Evolutionary conservation across 345 rosid genomes (phyloP), one percentile per base, ranked within the genome.

Genomic region (Acer yangbiense): DNA sequence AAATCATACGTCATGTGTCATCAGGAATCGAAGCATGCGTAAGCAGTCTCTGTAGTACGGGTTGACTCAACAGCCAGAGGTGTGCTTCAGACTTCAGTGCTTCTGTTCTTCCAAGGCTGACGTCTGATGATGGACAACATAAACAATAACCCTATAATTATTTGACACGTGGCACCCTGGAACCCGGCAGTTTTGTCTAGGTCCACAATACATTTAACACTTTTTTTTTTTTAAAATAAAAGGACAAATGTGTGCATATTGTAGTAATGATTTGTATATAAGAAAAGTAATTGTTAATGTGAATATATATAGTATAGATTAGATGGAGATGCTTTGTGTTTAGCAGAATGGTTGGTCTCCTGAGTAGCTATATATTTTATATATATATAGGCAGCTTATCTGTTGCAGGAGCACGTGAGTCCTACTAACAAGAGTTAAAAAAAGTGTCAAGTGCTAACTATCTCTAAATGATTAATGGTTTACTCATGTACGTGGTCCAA

Each of bases 1-100:
- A 44, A 43, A 65, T 35, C 4, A 7, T 13, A 39, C 27, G 81
- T 67, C 77, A 61, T 69, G 39, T 76, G 83, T 17, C 65, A 3
- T 52, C 57, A 52, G 75, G 50, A 21, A 54, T 84, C 16, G 27
- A 65, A 72, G 72, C 84, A 54, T 35, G 74, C 78, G 74, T 81
- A 76, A 78, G 80, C 82, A 50, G 60, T 18, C 5, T 29, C 78
- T 75, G 68, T 80, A 41, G 44, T 41, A 29, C 32, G 32, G 70
- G 43, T 27, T 64, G 75, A 27, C 69, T 43, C 81, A 70, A 79
- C 35, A 32, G 3, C 75, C 35, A 32, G 5, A 32, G 78, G 35
- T 52, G 79, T 17, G 78, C 32, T 29, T 29, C 29, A 25, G 25
- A 25, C 71, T 29, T 35, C 35, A 32, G 23, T 16, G 57, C 32